These are phyloP conservation scores for Lipomyces yamadae DNA, from an alignment of 805 yeast species.

Conservation along the genomic window DNA sequence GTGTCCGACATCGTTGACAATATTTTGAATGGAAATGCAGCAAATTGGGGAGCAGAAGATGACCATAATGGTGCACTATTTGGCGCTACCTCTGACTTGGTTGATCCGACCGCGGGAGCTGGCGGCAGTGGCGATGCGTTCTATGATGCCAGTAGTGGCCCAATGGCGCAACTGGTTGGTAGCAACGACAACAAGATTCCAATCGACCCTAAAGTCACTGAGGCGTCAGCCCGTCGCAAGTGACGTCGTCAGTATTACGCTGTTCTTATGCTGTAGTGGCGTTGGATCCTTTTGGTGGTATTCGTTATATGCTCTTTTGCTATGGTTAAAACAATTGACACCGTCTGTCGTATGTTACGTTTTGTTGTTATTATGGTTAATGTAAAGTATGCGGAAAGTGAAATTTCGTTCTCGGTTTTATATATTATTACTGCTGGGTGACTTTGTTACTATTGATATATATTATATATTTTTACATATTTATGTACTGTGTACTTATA, in stretches of 20 bases:
- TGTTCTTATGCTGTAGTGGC: background rate
- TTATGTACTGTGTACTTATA: background rate
- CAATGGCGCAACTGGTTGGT: conserved; percentile 20
- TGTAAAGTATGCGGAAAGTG: conserved; percentile 7
- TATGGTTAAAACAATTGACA: background rate
- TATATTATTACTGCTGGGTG: background rate
- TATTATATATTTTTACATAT: conserved; percentile 5
- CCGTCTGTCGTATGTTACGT: background rate
- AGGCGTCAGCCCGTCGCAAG: conserved; percentile 34
- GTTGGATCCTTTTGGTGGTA: conserved; percentile 1
- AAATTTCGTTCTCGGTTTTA: background rate
- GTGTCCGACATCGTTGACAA: conserved; percentile 26
- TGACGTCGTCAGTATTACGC: conserved; percentile 5
- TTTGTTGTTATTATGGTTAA: background rate
- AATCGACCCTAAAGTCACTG: conserved; percentile 35
- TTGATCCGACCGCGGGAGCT: conserved; percentile 23
- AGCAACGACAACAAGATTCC: conserved; percentile 30
- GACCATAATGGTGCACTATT: conserved; percentile 24
- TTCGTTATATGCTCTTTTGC: background rate
- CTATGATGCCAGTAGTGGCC: conserved; percentile 18
- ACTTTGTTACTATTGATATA: background rate
- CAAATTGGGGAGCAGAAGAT: conserved; percentile 24
- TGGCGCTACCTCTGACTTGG: conserved; percentile 27
- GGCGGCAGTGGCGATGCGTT: conserved; percentile 19
- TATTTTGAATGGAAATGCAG: conserved; percentile 21